Percentiles rank a stretch among this genome's conserved stretches.
phyloP scores from a whole-genome alignment of 306 rosid species.

The Oxytropis ochrocephala region DNA sequence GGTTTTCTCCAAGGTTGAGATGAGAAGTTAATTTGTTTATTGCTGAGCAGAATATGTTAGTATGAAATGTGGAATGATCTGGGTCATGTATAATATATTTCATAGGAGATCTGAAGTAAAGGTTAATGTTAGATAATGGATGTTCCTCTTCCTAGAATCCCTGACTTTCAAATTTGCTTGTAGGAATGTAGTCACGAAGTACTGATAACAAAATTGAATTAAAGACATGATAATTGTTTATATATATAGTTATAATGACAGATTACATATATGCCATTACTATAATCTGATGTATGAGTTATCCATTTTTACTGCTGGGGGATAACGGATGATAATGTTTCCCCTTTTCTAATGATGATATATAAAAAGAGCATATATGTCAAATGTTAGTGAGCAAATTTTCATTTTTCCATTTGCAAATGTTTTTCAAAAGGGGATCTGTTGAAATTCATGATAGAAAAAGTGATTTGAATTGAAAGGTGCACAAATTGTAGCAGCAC shows the following conservation, averaged over 20 bases:
- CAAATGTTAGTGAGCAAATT: background rate
- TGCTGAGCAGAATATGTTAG: background rate
- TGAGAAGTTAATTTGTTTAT: background rate
- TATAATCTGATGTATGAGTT: background rate
- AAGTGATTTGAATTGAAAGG: conserved; percentile 8
- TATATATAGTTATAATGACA: background rate
- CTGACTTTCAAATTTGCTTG: background rate
- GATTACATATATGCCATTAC: background rate
- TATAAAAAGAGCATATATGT: background rate
- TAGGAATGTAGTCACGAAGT: background rate
- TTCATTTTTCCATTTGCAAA: background rate
- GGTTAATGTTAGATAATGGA: background rate
- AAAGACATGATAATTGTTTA: background rate
- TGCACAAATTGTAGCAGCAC: background rate
- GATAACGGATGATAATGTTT: background rate
- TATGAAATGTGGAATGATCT: background rate
- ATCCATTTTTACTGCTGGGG: background rate
- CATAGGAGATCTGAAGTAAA: background rate
- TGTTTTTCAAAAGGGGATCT: background rate
- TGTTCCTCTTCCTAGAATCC: background rate
- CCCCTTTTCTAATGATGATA: background rate
- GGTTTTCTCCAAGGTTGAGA: background rate
- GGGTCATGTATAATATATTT: background rate
- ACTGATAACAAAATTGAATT: conserved; percentile 1
- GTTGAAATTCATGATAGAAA: conserved; percentile 2